These are phyloP conservation scores for Halophytophthora polymorphica DNA, from an alignment of 352 stramenopile species.

Conservation along the genomic window DNA sequence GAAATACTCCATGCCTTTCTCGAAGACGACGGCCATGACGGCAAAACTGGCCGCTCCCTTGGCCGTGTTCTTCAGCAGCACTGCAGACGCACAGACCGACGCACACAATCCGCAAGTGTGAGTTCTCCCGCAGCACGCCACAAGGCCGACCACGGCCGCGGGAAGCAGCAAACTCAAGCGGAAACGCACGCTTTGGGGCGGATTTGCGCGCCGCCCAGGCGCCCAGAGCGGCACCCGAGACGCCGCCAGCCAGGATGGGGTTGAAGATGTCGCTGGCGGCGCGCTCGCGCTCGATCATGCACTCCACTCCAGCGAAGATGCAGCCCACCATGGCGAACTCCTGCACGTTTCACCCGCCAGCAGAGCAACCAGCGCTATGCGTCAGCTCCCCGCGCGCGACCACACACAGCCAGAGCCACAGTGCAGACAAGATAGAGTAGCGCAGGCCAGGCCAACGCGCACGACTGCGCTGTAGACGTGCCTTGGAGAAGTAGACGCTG, in stretches of 20 bases:
- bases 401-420: too few species aligned
- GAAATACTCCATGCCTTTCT: constrained; percentile 75
- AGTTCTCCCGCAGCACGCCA: background rate
- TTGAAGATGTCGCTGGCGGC: constrained; percentile 77
- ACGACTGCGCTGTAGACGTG: constrained; percentile 6
- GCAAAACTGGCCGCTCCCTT: constrained; percentile 81
- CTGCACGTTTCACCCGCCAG: constrained; percentile 18
- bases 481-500: constrained; percentile 87
- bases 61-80: constrained; percentile 60
- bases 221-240: constrained; percentile 62
- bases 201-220: constrained; percentile 66
- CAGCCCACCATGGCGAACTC: constrained; percentile 81
- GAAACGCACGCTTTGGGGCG: constrained; percentile 46
- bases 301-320: constrained; percentile 82
- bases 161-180: background rate
- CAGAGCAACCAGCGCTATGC: too few species aligned
- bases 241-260: constrained; percentile 65
- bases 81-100: constrained; percentile 33
- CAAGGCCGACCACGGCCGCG: background rate
- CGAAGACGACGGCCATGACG: constrained; percentile 82
- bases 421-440: too few species aligned
- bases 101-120: constrained; percentile 1
- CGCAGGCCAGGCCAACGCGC: background rate
- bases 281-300: constrained; percentile 80
- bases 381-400: too few species aligned